Evolutionary conservation across 768 basidiomycete species (phyloP).

Genomic region (Xerocomellus intermedius): DNA sequence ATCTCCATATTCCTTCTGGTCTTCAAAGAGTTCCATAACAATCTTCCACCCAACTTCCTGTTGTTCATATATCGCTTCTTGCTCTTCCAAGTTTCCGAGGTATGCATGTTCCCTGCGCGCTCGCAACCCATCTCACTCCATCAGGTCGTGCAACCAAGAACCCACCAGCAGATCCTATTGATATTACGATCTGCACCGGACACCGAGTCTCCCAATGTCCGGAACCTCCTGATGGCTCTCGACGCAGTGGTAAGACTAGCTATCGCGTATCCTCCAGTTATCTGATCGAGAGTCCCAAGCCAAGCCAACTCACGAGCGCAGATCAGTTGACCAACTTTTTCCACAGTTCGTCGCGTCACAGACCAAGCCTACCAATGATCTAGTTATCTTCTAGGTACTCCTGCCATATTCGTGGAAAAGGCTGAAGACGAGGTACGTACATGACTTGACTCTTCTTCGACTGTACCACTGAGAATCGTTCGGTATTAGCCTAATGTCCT

Average conservation of each 20-base stretch:
- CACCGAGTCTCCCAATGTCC: constrained; percentile 41
- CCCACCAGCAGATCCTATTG: constrained; percentile 49
- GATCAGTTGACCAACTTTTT: constrained; percentile 69
- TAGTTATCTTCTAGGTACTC: constrained; percentile 42
- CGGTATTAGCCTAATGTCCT: constrained; percentile 24
- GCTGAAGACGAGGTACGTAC: constrained; percentile 50
- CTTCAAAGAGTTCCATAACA: constrained; percentile 58
- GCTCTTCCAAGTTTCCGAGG: constrained; percentile 72
- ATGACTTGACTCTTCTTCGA: not conserved
- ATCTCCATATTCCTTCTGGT: constrained; percentile 60
- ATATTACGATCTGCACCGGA: constrained; percentile 46
- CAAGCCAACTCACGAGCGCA: constrained; percentile 47
- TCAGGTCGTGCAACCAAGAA: constrained; percentile 64
- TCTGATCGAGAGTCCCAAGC: constrained; percentile 36
- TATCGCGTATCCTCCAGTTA: constrained; percentile 10
- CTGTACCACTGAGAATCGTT: constrained; percentile 8
- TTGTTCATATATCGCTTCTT: constrained; percentile 66
- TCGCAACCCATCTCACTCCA: constrained; percentile 2
- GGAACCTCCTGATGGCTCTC: constrained; percentile 47
- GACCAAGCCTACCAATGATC: not conserved
- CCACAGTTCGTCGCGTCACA: constrained; percentile 24
- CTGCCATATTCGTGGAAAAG: constrained; percentile 58
- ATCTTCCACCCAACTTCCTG: constrained; percentile 55
- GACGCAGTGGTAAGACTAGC: constrained; percentile 34
- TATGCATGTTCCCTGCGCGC: constrained; percentile 14